Evolutionary conservation across 2,329 filamentous ascomycete genomes (phyloP).

Genomic region (Penicillium aurantiogriseum): DNA sequence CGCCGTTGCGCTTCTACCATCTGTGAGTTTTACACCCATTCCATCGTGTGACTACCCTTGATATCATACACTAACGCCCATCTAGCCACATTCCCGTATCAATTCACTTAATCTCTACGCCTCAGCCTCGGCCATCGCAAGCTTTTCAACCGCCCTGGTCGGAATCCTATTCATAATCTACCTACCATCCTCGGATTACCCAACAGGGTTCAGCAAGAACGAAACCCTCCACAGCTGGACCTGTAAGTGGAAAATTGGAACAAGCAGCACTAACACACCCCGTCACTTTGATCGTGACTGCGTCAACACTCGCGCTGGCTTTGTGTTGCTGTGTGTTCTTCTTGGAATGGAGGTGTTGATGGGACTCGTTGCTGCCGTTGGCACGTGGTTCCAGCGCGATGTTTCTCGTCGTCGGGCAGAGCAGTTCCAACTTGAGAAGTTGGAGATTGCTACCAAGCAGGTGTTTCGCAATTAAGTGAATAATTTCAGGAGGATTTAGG

Average conservation of each 20-base stretch:
- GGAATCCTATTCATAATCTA: constrained; percentile 36
- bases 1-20: constrained; percentile 33
- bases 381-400: constrained; percentile 32
- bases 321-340: constrained; percentile 36
- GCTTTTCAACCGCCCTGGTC: constrained; percentile 37
- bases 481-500: not conserved
- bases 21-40: constrained; percentile 27
- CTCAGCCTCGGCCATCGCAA: constrained; percentile 34
- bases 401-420: constrained; percentile 30
- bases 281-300: constrained; percentile 41
- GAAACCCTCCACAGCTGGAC: constrained; percentile 45
- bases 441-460: constrained; percentile 29
- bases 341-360: constrained; percentile 38
- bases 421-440: constrained; percentile 28
- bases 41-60: not conserved
- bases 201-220: constrained; percentile 29
- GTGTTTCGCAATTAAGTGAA: constrained; percentile 12
- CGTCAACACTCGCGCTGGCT: constrained; percentile 35
- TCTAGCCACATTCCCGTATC: constrained; percentile 38
- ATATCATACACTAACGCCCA: not conserved
- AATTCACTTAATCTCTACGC: constrained; percentile 35
- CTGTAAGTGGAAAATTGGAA: constrained; percentile 38
- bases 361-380: constrained; percentile 31
- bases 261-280: constrained; percentile 26
- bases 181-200: constrained; percentile 31